Percentiles rank a stretch among this genome's conserved stretches.
Evolutionary conservation across 768 basidiomycete species (phyloP).

Genomic region (Gymnopilus junonius): DNA sequence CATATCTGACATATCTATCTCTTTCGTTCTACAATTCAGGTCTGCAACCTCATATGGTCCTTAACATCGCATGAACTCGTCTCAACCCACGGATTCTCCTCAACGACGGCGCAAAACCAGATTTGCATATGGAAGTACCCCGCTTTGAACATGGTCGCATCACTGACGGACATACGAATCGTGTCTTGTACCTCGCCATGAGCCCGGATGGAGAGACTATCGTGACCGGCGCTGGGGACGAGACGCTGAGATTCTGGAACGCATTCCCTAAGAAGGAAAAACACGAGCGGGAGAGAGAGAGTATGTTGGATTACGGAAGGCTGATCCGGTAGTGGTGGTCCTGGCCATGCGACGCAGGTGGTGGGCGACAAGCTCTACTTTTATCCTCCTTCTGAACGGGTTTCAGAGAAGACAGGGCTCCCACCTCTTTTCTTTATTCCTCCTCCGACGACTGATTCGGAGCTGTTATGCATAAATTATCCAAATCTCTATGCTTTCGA

Average conservation of each 20-base stretch:
- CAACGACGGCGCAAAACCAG: conserved; percentile 94
- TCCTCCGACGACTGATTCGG: neutral
- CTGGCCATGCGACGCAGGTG: no score
- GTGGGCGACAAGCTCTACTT: neutral
- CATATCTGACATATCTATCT: conserved; percentile 10
- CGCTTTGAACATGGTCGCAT: conserved; percentile 90
- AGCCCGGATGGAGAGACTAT: conserved; percentile 97
- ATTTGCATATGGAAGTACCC: conserved; percentile 97
- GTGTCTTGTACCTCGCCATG: conserved; percentile 97
- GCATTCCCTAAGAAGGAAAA: conserved; percentile 84
- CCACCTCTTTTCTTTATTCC: no score
- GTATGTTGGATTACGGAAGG: conserved; percentile 53
- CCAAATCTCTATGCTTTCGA: neutral
- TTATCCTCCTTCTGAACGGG: neutral
- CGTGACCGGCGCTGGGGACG: conserved; percentile 97
- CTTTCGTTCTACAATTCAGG: conserved; percentile 47
- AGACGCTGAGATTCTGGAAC: conserved; percentile 97
- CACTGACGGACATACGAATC: conserved; percentile 91
- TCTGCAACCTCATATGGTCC: conserved; percentile 98
- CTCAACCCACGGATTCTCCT: conserved; percentile 96
- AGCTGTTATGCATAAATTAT: conserved; percentile 4
- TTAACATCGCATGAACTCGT: conserved; percentile 96
- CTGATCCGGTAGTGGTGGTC: conserved; percentile 56
- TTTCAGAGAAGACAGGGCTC: neutral
- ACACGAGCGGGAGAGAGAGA: conserved; percentile 42